Conservation (phyloP, 2,329 filamentous ascomycete genomes). For the Exophiala mesophila region DNA sequence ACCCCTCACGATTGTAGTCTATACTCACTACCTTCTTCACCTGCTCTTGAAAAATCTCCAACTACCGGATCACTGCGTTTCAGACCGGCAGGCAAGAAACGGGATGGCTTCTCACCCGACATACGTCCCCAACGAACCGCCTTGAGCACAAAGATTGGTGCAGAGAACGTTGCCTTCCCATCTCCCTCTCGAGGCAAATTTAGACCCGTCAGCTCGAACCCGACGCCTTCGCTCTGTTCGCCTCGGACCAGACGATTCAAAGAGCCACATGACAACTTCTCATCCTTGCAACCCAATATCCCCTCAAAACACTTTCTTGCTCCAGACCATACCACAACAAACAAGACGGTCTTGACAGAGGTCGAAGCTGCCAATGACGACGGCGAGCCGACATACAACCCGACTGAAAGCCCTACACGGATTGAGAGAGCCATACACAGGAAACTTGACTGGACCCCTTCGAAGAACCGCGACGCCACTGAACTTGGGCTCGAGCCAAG, state of each 20-base stretch:
- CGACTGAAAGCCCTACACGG: slow-evolving; percentile 3
- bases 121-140: slow-evolving; percentile 16
- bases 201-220: neutral
- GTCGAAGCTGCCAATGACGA: no score
- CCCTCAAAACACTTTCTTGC: no score
- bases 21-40: slow-evolving; percentile 27
- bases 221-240: neutral
- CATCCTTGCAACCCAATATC: no score
- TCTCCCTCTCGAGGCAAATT: slow-evolving; percentile 13
- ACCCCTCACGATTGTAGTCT: slow-evolving; percentile 29
- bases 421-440: slow-evolving; percentile 49
- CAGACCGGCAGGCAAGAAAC: slow-evolving; percentile 9
- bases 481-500: neutral
- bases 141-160: slow-evolving; percentile 9
- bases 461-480: slow-evolving; percentile 31
- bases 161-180: slow-evolving; percentile 17
- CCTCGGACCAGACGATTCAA: neutral
- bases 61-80: slow-evolving; percentile 8
- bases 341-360: no score
- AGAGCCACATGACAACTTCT: no score
- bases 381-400: no score
- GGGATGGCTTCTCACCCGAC: slow-evolving; percentile 20
- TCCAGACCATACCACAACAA: no score
- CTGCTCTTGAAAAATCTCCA: slow-evolving; percentile 24
- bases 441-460: slow-evolving; percentile 64